Evolutionary conservation across 768 basidiomycete species (phyloP).

Genomic region (Kwoniella sp.): DNA sequence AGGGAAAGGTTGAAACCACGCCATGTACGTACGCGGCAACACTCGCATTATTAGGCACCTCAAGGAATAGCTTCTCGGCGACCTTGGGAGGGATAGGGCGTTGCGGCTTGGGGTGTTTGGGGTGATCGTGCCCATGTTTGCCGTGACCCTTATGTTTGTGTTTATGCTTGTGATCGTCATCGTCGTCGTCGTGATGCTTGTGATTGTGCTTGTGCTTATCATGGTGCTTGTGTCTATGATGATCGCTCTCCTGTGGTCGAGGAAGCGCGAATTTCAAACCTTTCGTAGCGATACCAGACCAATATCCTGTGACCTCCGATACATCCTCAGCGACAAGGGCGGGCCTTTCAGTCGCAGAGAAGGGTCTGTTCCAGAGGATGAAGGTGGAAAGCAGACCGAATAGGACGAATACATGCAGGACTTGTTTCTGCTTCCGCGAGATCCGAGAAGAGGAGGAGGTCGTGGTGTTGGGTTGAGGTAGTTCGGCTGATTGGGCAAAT

Average conservation of each 20-base stretch:
- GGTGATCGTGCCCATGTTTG: conserved; percentile 19
- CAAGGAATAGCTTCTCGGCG: conserved; percentile 52
- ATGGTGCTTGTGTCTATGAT: conserved; percentile 14
- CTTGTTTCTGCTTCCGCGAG: conserved; percentile 6
- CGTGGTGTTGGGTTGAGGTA: conserved; percentile 14
- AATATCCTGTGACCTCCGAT: conserved; percentile 18
- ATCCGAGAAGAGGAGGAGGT: not conserved
- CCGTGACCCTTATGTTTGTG: conserved; percentile 17
- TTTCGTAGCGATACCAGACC: conserved; percentile 21
- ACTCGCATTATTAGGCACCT: conserved; percentile 49
- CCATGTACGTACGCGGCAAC: conserved; percentile 44
- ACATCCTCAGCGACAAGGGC: not conserved
- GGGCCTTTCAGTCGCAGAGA: not conserved
- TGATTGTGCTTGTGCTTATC: conserved; percentile 12
- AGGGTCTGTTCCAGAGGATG: not conserved
- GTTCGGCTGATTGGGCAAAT: not conserved
- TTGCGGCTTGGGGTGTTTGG: conserved; percentile 15
- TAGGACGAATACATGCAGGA: conserved; percentile 7
- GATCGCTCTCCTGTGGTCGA: not conserved
- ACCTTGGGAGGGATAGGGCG: conserved; percentile 30
- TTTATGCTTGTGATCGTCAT: conserved; percentile 13
- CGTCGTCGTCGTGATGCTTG: conserved; percentile 16
- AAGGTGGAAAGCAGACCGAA: conserved; percentile 13
- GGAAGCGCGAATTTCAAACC: conserved; percentile 24
- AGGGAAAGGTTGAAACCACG: not conserved